A percentile compares a stretch with the other conserved stretches of the same genome.
phyloP scores from a whole-genome alignment of 2,329 filamentous ascomycete genomes.

The Ceratocystis alfenasii region DNA sequence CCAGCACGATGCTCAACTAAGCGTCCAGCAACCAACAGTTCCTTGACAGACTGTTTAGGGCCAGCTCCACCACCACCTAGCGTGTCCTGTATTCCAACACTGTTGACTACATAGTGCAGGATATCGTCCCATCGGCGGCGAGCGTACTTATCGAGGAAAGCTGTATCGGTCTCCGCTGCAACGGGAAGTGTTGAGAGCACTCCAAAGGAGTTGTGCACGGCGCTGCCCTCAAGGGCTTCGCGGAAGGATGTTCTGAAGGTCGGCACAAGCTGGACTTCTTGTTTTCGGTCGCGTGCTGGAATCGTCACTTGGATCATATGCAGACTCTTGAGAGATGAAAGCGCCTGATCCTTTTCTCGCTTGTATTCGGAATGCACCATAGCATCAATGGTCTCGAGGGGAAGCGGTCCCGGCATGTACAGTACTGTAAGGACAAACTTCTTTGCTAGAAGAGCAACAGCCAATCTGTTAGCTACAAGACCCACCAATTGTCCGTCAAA shows the following conservation, averaged over 20 bases:
- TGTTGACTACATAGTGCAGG: conserved; percentile 84
- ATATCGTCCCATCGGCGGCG: conserved; percentile 91
- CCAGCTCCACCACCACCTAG: conserved; percentile 37
- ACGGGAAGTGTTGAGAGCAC: conserved; percentile 60
- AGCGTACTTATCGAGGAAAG: conserved; percentile 74
- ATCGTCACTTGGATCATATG: conserved; percentile 65
- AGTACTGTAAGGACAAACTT: conserved; percentile 91
- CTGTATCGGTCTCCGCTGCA: conserved; percentile 51
- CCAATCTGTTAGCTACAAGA: neutral
- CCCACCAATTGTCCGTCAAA: neutral
- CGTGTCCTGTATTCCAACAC: conserved; percentile 42
- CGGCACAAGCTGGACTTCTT: conserved; percentile 63
- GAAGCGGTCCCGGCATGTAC: conserved; percentile 73
- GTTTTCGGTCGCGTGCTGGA: conserved; percentile 48
- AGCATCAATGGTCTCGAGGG: conserved; percentile 65
- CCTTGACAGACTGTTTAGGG: conserved; percentile 69
- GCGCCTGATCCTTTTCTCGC: conserved; percentile 59
- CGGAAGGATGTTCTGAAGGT: conserved; percentile 77
- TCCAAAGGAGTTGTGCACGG: conserved; percentile 77
- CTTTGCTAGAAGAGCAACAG: conserved; percentile 52
- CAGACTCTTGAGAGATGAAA: conserved; percentile 70
- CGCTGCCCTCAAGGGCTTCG: conserved; percentile 76
- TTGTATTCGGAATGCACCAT: conserved; percentile 63
- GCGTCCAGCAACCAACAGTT: conserved; percentile 66
- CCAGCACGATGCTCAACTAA: conserved; percentile 53